Conservation (phyloP, 495 filamentous ascomycete genomes). For the Penicillium pulvis region DNA sequence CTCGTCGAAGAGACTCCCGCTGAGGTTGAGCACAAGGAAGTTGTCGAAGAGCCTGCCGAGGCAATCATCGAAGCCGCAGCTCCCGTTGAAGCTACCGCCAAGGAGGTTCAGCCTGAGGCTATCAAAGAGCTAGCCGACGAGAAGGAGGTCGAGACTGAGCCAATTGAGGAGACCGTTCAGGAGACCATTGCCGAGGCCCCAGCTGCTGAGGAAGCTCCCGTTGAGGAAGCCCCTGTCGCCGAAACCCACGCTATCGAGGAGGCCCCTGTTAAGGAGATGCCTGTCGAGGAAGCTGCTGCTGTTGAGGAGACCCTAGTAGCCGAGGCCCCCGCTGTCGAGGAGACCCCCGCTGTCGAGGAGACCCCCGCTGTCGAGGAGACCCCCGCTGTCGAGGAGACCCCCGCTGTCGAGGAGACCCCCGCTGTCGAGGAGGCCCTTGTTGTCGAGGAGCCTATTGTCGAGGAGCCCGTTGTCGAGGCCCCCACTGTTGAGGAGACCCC, state of each 20-base stretch:
- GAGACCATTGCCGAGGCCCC: neutral
- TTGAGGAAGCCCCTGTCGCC: slow-evolving; percentile 6
- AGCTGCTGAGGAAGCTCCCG: slow-evolving; percentile 6
- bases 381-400: neutral
- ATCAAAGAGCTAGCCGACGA: slow-evolving; percentile 1
- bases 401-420: neutral
- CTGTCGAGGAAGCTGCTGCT: neutral
- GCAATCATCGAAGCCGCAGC: neutral
- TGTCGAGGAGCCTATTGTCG: neutral
- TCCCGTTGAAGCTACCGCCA: slow-evolving; percentile 5
- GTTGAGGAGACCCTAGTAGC: too few species aligned
- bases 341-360: slow-evolving; percentile 5
- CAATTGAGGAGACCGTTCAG: too few species aligned
- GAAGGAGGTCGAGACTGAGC: neutral
- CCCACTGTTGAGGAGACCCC: neutral
- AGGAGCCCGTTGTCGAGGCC: neutral
- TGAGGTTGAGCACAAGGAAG: neutral
- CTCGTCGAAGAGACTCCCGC: slow-evolving; percentile 7
- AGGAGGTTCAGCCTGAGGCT: slow-evolving; percentile 7
- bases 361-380: neutral
- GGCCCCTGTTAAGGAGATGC: neutral
- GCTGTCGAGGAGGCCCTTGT: slow-evolving; percentile 8
- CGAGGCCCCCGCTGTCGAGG: slow-evolving; percentile 15
- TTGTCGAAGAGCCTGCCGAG: neutral
- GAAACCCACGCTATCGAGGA: slow-evolving; percentile 3